These are phyloP conservation scores for Kwoniella pini DNA, from an alignment of 768 basidiomycete genomes.

Conservation along the genomic window DNA sequence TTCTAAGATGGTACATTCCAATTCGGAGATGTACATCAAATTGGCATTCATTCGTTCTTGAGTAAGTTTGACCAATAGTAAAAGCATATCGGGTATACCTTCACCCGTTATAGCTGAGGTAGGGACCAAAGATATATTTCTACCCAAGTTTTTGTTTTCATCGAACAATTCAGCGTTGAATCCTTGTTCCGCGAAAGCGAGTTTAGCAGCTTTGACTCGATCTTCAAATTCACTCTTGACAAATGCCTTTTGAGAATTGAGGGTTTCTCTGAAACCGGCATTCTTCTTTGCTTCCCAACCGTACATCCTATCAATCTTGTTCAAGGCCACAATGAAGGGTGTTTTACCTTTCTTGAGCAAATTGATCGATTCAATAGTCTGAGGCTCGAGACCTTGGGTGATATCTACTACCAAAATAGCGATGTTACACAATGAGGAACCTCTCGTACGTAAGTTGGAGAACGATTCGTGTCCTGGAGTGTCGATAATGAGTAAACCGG, in stretches of 20 bases:
- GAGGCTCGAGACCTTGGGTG: constrained; percentile 97
- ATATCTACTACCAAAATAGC: constrained; percentile 99
- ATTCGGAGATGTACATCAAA: constrained; percentile 95
- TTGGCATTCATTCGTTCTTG: constrained; percentile 97
- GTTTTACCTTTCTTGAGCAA: constrained; percentile 89
- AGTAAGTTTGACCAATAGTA: constrained; percentile 94
- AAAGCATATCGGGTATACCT: constrained; percentile 98
- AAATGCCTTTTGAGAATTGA: constrained; percentile 73
- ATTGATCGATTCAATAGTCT: constrained; percentile 93
- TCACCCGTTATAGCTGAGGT: constrained; percentile 98
- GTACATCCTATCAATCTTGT: constrained; percentile 99
- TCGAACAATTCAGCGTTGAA: constrained; percentile 94
- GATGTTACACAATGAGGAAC: constrained; percentile 96
- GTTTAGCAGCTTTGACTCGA: constrained; percentile 75
- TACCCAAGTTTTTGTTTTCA: constrained; percentile 91
- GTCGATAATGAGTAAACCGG: constrained; percentile 92
- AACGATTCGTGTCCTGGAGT: constrained; percentile 99
- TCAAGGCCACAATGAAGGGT: constrained; percentile 97
- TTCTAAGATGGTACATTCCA: constrained; percentile 97
- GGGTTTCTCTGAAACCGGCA: constrained; percentile 86
- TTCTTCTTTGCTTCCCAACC: constrained; percentile 90
- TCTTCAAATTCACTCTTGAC: constrained; percentile 92
- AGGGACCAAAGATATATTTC: constrained; percentile 93
- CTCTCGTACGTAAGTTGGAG: constrained; percentile 91
- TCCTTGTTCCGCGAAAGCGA: constrained; percentile 97